phyloP scores from a whole-genome alignment of 768 basidiomycete species.

The Nidularia pulvinata region DNA sequence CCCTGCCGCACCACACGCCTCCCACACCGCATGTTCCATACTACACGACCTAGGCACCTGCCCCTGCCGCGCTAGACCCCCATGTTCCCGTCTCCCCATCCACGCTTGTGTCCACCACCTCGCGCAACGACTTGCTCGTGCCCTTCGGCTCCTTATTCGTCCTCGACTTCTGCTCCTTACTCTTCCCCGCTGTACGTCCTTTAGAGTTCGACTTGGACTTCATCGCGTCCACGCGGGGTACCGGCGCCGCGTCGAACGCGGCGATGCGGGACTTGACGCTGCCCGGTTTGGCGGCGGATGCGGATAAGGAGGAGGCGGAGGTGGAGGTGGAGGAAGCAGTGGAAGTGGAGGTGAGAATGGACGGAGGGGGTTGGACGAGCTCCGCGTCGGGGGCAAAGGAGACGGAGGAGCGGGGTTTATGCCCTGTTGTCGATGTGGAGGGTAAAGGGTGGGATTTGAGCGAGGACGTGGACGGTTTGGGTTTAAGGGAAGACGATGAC shows the following conservation, averaged over 20 bases:
- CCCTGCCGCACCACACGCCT: too few relatives aligned
- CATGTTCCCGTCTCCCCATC: conserved; percentile 18
- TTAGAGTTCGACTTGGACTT: background rate
- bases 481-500: too few relatives aligned
- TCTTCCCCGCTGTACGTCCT: background rate
- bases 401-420: too few relatives aligned
- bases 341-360: background rate
- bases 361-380: background rate
- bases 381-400: background rate
- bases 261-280: too few relatives aligned
- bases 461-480: too few relatives aligned
- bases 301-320: too few relatives aligned
- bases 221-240: background rate
- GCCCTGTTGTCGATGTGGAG: too few relatives aligned
- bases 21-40: too few relatives aligned
- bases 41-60: too few relatives aligned
- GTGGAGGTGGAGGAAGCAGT: background rate
- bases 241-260: background rate
- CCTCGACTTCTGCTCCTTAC: background rate
- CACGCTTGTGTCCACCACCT: conserved; percentile 31
- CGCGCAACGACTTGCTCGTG: conserved; percentile 15
- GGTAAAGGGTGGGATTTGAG: too few relatives aligned
- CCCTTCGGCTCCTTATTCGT: conserved; percentile 1
- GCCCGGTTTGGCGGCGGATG: too few relatives aligned
- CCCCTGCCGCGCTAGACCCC: too few relatives aligned